phyloP scores from a whole-genome alignment of 2,329 filamentous ascomycete species.

The Elsinoe batatas region DNA sequence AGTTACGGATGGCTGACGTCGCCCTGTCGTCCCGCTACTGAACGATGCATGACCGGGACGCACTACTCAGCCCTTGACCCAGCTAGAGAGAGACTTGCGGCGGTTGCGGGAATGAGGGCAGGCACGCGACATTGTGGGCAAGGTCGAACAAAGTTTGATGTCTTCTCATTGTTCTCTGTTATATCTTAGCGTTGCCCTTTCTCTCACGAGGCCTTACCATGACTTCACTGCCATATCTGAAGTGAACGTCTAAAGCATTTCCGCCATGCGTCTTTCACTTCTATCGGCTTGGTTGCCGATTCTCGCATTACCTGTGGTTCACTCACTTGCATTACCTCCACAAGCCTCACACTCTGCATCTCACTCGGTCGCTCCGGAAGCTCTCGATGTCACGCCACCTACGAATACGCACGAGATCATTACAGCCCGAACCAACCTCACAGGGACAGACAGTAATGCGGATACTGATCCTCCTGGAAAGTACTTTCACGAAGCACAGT shows the following conservation, averaged over 20 bases:
- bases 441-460: not conserved
- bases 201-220: not conserved
- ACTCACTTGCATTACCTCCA: not conserved
- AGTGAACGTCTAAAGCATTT: not conserved
- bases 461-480: constrained; percentile 33
- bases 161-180: not conserved
- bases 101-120: constrained; percentile 4
- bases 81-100: not conserved
- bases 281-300: not conserved
- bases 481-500: constrained; percentile 44
- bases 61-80: not conserved
- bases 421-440: not conserved
- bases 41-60: not conserved
- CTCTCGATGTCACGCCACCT: constrained; percentile 2
- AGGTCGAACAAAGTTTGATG: constrained; percentile 1
- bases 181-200: not conserved
- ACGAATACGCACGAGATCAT: not conserved
- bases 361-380: constrained; percentile 6
- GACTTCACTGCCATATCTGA: not conserved
- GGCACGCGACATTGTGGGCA: not conserved
- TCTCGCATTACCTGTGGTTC: not conserved
- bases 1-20: constrained; percentile 2
- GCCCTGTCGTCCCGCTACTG: not conserved
- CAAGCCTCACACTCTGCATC: constrained; percentile 11
- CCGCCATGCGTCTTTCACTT: not conserved